Conservation (phyloP, 257 asterid genomes). For the Solanum boliviense region DNA sequence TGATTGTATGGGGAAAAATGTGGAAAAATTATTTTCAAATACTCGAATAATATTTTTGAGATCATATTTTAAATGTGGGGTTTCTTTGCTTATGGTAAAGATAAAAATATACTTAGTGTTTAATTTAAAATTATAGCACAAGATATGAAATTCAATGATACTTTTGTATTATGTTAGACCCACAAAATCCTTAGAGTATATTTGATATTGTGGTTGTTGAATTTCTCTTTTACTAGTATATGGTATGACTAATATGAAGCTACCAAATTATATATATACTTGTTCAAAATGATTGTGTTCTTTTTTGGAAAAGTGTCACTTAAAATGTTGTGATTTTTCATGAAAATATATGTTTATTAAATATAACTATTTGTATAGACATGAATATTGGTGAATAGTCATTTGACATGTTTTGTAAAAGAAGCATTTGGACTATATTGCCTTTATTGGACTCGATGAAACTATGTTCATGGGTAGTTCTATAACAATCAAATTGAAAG, state of each 20-base stretch:
- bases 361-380: neutral
- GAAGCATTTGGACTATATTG: neutral
- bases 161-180: neutral
- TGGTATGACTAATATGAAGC: neutral
- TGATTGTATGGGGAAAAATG: neutral
- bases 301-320: neutral
- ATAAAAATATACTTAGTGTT: no score
- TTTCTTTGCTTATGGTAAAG: neutral
- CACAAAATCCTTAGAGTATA: neutral
- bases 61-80: neutral
- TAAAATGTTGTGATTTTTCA: neutral
- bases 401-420: neutral
- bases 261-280: neutral
- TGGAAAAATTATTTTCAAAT: neutral
- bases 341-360: neutral
- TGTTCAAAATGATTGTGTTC: neutral
- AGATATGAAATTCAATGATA: neutral
- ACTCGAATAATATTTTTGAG: neutral
- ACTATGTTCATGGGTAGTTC: neutral
- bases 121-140: neutral
- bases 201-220: neutral
- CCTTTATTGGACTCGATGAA: neutral
- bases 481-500: neutral
- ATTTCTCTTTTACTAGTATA: neutral
- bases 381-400: neutral